Percentiles rank a stretch among this genome's conserved stretches.
Evolutionary conservation across 306 rosid species (phyloP).

Genomic region (Delonix regia): DNA sequence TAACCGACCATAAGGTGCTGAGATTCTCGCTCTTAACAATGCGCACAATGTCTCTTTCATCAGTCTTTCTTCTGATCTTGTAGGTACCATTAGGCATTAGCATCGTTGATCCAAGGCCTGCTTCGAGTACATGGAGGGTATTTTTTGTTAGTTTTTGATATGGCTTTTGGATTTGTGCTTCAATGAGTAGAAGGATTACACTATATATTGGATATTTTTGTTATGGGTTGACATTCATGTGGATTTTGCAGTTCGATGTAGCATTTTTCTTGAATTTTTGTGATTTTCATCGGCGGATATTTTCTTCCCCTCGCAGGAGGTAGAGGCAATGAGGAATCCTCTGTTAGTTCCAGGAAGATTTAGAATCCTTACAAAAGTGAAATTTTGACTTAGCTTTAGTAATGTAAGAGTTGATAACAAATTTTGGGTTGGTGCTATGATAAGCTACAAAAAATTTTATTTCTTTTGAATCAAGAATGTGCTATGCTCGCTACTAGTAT

Average conservation of each 20-base stretch:
- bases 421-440: not conserved
- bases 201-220: not conserved
- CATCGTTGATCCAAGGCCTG: conserved; percentile 36
- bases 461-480: not conserved
- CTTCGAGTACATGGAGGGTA: conserved; percentile 57
- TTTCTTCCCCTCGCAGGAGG: not conserved
- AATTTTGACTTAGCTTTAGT: not conserved
- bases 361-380: not conserved
- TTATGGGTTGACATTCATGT: not conserved
- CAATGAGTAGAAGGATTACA: not conserved
- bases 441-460: not conserved
- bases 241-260: not conserved
- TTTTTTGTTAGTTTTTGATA: not conserved
- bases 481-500: not conserved
- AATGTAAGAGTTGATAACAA: not conserved
- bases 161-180: not conserved
- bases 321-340: not conserved
- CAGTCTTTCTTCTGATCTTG: not conserved
- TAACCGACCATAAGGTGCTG: not conserved
- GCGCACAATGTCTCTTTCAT: not conserved
- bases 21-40: not conserved
- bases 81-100: conserved; percentile 41
- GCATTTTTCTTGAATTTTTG: not conserved
- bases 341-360: too few species aligned
- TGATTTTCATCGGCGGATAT: not conserved